These are phyloP conservation scores for Jatropha curcas DNA, from an alignment of 345 rosid genomes.

Conservation along the genomic window DNA sequence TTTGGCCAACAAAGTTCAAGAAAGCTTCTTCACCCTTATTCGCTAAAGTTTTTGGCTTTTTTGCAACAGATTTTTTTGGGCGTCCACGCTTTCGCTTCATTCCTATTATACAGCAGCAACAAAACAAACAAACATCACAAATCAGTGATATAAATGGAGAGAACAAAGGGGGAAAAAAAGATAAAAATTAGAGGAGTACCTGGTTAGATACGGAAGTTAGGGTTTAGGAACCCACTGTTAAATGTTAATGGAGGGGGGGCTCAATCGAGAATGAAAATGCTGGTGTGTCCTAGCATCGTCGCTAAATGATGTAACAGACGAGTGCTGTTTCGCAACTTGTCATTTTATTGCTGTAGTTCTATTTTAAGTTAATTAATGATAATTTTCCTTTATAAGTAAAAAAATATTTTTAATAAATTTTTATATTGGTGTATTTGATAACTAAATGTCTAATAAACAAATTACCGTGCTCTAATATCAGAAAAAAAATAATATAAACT, in stretches of 20 bases:
- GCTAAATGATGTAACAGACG: conserved; percentile 3
- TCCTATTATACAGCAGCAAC: neutral
- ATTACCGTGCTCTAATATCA: too few relatives aligned
- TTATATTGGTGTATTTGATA: too few relatives aligned
- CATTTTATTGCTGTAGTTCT: neutral
- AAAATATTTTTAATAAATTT: too few relatives aligned
- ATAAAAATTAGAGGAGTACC: neutral
- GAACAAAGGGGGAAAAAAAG: too few relatives aligned
- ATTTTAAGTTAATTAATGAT: too few relatives aligned
- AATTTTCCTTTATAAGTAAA: too few relatives aligned
- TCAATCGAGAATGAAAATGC: too few relatives aligned
- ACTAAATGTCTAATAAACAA: too few relatives aligned
- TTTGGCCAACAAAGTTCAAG: conserved; percentile 26
- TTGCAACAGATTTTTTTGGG: conserved; percentile 5
- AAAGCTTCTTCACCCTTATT: conserved; percentile 9
- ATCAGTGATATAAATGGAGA: neutral
- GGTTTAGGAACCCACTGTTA: neutral
- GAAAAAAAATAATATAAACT: too few relatives aligned
- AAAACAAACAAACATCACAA: neutral
- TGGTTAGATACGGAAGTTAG: neutral
- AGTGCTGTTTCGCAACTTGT: neutral
- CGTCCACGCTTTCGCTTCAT: conserved; percentile 26
- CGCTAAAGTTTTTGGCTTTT: too few relatives aligned
- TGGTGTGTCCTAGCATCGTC: neutral
- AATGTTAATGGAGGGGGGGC: neutral